Conservation (phyloP, 768 basidiomycete genomes). For the Symmetrospora coprosmae region DNA sequence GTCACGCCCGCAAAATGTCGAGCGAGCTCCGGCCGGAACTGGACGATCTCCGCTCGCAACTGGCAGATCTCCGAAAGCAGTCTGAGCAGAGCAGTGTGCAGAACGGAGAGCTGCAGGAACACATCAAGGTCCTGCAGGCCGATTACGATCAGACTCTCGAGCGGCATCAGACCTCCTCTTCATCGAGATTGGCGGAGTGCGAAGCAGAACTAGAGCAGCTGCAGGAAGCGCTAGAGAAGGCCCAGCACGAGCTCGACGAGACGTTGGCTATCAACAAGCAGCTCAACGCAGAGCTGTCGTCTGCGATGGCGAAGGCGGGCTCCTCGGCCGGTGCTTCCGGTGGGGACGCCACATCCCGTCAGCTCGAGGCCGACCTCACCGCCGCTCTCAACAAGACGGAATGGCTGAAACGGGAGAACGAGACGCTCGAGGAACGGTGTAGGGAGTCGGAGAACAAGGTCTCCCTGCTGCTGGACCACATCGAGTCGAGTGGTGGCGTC, state of each 20-base stretch:
- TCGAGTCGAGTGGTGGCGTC: slow-evolving; percentile 7
- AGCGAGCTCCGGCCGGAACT: slow-evolving; percentile 25
- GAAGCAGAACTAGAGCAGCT: slow-evolving; percentile 66
- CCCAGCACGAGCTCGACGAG: slow-evolving; percentile 63
- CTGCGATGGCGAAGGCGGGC: no score
- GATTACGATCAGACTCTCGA: slow-evolving; percentile 60
- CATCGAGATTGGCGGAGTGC: slow-evolving; percentile 61
- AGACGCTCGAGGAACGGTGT: slow-evolving; percentile 36
- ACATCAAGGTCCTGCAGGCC: slow-evolving; percentile 58
- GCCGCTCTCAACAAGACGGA: slow-evolving; percentile 42
- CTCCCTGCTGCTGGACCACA: slow-evolving; percentile 7
- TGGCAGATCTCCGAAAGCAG: slow-evolving; percentile 12
- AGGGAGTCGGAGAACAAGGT: slow-evolving; percentile 8
- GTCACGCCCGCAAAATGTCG: slow-evolving; percentile 5
- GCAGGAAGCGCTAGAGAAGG: slow-evolving; percentile 55
- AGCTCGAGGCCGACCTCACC: slow-evolving; percentile 27
- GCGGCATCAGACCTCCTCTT: slow-evolving; percentile 60
- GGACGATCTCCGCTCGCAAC: slow-evolving; percentile 26
- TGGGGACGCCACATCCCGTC: no score
- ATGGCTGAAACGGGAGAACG: slow-evolving; percentile 68
- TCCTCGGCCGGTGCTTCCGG: not conserved
- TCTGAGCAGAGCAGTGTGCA: slow-evolving; percentile 19
- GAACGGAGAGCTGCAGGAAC: slow-evolving; percentile 44
- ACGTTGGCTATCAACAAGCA: slow-evolving; percentile 41
- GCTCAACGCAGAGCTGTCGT: slow-evolving; percentile 27